Conservation (phyloP, 345 rosid species). For the Eutrema heterophyllum region DNA sequence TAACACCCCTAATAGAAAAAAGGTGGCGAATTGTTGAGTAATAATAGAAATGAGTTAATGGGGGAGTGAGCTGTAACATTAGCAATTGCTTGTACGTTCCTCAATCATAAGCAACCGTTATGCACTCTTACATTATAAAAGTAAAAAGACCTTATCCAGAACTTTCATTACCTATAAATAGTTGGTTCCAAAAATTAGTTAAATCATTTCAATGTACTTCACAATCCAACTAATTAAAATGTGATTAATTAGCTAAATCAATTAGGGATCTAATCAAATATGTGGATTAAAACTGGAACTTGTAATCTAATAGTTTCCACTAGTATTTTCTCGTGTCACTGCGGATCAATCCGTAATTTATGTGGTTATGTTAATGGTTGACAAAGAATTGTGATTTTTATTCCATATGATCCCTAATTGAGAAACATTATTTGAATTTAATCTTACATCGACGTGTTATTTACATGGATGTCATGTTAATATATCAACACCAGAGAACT, state of each 20-base stretch:
- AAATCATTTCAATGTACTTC: background rate
- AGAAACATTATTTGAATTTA: too few species aligned
- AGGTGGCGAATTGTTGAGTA: conserved; percentile 14
- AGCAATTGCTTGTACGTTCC: conserved; percentile 14
- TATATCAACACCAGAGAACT: too few species aligned
- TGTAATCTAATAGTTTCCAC: background rate
- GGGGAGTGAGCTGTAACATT: conserved; percentile 26
- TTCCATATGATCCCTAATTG: too few species aligned
- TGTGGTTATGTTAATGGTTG: background rate
- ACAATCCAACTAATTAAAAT: background rate
- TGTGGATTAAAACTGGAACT: background rate
- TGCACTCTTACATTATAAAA: conserved; percentile 15
- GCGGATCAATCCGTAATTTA: background rate
- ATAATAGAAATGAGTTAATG: conserved; percentile 17
- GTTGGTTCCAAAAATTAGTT: background rate
- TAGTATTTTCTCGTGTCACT: background rate
- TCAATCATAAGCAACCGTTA: conserved; percentile 29
- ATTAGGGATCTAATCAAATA: background rate
- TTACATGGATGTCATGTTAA: too few species aligned
- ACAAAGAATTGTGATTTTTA: background rate
- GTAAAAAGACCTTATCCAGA: conserved; percentile 19
- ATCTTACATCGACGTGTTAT: too few species aligned
- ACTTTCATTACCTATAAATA: background rate
- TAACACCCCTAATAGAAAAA: conserved; percentile 1
- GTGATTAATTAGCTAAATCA: background rate